Percentiles rank a stretch among this genome's conserved stretches.
phyloP scores from a whole-genome alignment of 2,329 filamentous ascomycete genomes.

The Tolypocladium sp. region DNA sequence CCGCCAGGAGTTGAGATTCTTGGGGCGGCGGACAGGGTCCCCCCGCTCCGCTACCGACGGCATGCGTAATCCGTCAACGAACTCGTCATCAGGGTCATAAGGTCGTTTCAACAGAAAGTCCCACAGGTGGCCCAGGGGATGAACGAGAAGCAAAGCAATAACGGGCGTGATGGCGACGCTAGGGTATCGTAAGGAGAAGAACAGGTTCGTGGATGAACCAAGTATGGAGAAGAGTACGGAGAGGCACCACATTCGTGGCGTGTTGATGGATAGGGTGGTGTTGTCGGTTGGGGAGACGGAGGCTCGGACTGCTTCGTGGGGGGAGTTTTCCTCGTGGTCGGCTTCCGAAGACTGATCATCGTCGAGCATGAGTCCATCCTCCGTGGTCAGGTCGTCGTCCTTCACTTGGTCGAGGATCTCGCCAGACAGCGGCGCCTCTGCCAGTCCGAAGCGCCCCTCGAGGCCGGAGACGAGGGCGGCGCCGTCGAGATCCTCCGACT shows the following conservation, averaged over 20 bases:
- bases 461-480: constrained; percentile 42
- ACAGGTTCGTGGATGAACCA: constrained; percentile 76
- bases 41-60: constrained; percentile 9
- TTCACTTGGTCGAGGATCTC: constrained; percentile 34
- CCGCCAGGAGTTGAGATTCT: constrained; percentile 38
- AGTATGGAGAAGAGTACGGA: constrained; percentile 74
- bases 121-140: constrained; percentile 75
- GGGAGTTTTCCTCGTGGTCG: constrained; percentile 57
- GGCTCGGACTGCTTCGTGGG: constrained; percentile 70
- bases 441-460: constrained; percentile 43
- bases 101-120: constrained; percentile 61
- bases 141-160: constrained; percentile 76
- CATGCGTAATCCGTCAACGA: constrained; percentile 37
- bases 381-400: constrained; percentile 24
- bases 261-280: constrained; percentile 71
- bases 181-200: constrained; percentile 84
- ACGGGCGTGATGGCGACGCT: constrained; percentile 85
- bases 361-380: constrained; percentile 25
- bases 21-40: constrained; percentile 9
- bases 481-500: constrained; percentile 41
- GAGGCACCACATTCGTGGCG: constrained; percentile 77
- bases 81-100: constrained; percentile 39
- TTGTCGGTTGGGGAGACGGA: constrained; percentile 72
- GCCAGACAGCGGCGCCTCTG: constrained; percentile 36
- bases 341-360: constrained; percentile 30